Base-by-base conservation (phyloP, 148 eudicot genomes). In the Simmondsia chinensis region DNA sequence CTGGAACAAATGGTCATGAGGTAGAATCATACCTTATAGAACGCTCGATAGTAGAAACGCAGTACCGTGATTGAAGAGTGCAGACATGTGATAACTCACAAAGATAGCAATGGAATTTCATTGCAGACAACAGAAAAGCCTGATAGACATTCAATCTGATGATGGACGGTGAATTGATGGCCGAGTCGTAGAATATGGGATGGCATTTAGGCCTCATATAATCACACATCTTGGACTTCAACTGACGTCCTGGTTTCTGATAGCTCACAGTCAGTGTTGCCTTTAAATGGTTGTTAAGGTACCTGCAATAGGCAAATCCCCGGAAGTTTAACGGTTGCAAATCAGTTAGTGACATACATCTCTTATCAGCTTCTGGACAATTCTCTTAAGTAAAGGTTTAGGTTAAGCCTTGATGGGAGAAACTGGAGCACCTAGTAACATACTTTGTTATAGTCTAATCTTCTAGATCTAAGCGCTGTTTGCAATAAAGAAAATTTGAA, bases 101-200 rank as follows among this genome's bases (percentile, higher is more conserved):
- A 36, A 79, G 51, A 35, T 82, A 70, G 64, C 83, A 91, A 44
- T 85, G 77, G 65, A 91, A 91, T 66, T 91, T 91, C 97, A 85
- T 91, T 19, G 88, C 94, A 48, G 78, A 79, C 21, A 91, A 46
- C 57, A 91, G 47, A 55, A 91, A 82, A 24, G 69, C 71, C 64
- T 91, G 97, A 61, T 82, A 85, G 7, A 85, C 50, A 43, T 91
- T 91, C 43, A 91, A 54, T 54, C 85, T 74, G 66, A 85, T 75
- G 20, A 73, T 82, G 9, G 65, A 69, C 2, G 86, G 61, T 10
- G 95, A 76, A 66, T 85, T 91, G 47, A 91, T 74, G 50, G 76
- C 66, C 10, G 79, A 43, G 60, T 91, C 94, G 6, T 62, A 91
- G 63, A 91, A 79, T 25, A 91, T 57, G 33, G 95, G 88, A 61